Evolutionary conservation across 805 yeast species (phyloP).

Genomic region (Saccharomycopsis fibuligera): DNA sequence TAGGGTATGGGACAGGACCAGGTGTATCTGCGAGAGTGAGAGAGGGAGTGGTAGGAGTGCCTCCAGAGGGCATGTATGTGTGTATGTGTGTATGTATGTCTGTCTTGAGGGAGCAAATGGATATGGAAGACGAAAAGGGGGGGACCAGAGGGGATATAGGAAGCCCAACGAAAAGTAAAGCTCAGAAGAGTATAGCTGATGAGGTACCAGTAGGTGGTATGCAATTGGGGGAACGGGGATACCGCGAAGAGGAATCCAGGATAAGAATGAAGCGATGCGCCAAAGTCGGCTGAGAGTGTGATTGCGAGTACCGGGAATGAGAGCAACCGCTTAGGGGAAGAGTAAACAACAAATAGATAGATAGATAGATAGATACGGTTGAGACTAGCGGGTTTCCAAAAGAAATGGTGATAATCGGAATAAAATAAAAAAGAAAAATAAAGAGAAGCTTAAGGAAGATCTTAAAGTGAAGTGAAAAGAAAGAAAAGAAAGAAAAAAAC

Average conservation of each 20-base stretch:
- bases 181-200: too few species aligned
- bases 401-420: neutral
- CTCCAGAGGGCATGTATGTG: neutral
- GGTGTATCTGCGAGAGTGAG: neutral
- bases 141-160: neutral
- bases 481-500: neutral
- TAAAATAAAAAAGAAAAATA: neutral
- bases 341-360: neutral
- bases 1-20: too few species aligned
- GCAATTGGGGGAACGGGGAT: too few species aligned
- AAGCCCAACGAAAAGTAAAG: too few species aligned
- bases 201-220: too few species aligned
- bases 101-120: neutral
- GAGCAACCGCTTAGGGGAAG: neutral
- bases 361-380: neutral
- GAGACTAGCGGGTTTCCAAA: neutral
- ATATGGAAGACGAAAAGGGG: neutral
- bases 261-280: neutral
- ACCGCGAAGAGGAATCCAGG: too few species aligned
- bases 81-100: neutral
- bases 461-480: neutral
- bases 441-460: neutral
- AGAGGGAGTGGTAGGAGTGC: neutral
- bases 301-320: neutral
- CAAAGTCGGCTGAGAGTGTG: neutral